Conservation (phyloP, 352 stramenopile genomes). For the Globisporangium radiosum region DNA sequence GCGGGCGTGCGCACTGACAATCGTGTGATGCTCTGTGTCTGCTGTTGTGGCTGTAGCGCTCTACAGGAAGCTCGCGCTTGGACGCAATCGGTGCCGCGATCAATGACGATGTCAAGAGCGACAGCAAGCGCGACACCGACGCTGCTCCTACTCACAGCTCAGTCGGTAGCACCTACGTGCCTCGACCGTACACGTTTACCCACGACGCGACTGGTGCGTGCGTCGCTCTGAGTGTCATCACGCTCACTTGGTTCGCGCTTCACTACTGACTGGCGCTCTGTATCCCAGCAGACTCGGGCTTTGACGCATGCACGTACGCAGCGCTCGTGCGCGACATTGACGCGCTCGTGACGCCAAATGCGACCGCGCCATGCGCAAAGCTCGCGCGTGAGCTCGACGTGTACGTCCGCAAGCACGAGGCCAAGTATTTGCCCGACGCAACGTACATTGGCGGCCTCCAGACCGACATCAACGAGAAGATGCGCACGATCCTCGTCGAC, state of each 20-base stretch:
- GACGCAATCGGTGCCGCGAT: not conserved
- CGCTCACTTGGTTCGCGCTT: not conserved
- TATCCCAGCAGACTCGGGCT: slow-evolving; percentile 42
- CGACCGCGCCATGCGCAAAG: slow-evolving; percentile 36
- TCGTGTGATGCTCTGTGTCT: not conserved
- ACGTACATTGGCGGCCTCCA: slow-evolving; percentile 83
- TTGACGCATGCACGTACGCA: slow-evolving; percentile 53
- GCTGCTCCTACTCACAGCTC: not conserved
- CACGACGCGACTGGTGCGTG: slow-evolving; percentile 39
- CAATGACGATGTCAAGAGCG: slow-evolving; percentile 19
- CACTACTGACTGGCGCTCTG: not conserved
- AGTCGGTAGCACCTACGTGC: slow-evolving; percentile 19
- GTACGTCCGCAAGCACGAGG: slow-evolving; percentile 65
- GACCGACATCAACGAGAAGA: slow-evolving; percentile 98
- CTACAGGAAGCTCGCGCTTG: slow-evolving; percentile 1
- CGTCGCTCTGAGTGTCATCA: too few species aligned
- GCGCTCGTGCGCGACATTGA: slow-evolving; percentile 57
- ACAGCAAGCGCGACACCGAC: slow-evolving; percentile 4
- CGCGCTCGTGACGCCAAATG: slow-evolving; percentile 17
- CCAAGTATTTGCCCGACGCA: slow-evolving; percentile 57
- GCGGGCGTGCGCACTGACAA: too few species aligned
- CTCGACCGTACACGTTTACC: slow-evolving; percentile 46
- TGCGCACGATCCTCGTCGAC: slow-evolving; percentile 99
- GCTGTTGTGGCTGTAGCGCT: not conserved
- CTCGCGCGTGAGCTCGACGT: slow-evolving; percentile 54